Conservation (phyloP, 2,329 filamentous ascomycete genomes). For the Fusarium globosum region DNA sequence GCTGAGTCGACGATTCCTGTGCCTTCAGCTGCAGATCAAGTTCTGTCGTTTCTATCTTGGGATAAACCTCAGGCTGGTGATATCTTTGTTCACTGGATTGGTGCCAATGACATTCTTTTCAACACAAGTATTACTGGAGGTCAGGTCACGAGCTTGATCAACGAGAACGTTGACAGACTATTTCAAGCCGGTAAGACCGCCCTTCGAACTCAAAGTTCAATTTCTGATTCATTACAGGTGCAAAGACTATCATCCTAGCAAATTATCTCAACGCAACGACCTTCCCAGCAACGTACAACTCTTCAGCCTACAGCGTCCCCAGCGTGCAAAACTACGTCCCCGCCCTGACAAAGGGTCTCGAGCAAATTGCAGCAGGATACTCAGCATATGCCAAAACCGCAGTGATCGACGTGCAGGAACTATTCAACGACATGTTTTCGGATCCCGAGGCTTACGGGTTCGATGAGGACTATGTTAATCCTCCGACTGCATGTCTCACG, state of each 20-base stretch:
- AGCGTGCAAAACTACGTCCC: not conserved
- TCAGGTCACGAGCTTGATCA: slow-evolving; percentile 20
- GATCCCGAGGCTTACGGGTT: slow-evolving; percentile 7
- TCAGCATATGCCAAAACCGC: slow-evolving; percentile 1
- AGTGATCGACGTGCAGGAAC: not conserved
- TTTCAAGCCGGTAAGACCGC: slow-evolving; percentile 10
- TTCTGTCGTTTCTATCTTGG: slow-evolving; percentile 10
- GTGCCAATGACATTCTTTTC: slow-evolving; percentile 29
- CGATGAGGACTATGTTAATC: slow-evolving; percentile 15
- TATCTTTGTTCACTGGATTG: slow-evolving; percentile 33
- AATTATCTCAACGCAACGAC: slow-evolving; percentile 21
- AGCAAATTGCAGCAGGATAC: slow-evolving; percentile 13
- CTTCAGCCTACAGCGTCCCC: slow-evolving; percentile 8
- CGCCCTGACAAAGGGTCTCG: not conserved
- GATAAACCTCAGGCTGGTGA: slow-evolving; percentile 2
- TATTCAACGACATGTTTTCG: not conserved
- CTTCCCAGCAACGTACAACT: slow-evolving; percentile 24
- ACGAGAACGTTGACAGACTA: slow-evolving; percentile 2
- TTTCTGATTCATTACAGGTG: not conserved
- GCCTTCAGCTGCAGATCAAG: slow-evolving; percentile 22
- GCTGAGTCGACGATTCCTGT: slow-evolving; percentile 18
- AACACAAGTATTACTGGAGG: slow-evolving; percentile 26
- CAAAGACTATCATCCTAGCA: slow-evolving; percentile 15
- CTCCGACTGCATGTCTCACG: slow-evolving; percentile 21
- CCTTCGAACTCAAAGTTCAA: fast-evolving